Percentiles rank a stretch among this genome's conserved stretches.
phyloP scores from a whole-genome alignment of 306 rosid species.

The Pachyrhizus erosus region DNA sequence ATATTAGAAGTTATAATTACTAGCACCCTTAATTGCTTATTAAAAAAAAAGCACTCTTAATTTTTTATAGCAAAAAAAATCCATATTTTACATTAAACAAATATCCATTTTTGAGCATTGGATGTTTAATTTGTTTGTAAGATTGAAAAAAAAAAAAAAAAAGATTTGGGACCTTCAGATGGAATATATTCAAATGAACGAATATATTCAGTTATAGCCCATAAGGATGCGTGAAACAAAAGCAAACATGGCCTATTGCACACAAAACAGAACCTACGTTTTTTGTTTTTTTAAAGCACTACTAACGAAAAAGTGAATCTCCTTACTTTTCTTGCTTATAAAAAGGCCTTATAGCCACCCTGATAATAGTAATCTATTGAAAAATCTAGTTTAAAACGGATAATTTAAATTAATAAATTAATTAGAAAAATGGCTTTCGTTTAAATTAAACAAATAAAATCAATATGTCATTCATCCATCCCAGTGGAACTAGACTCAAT shows the following conservation, averaged over 20 bases:
- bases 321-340: background rate
- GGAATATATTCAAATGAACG: background rate
- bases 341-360: background rate
- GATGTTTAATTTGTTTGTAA: background rate
- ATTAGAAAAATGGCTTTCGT: no score
- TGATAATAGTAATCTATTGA: background rate
- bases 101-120: no score
- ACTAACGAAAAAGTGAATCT: background rate
- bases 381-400: background rate
- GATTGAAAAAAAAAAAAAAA: background rate
- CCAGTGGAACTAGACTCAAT: no score
- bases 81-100: no score
- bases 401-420: no score
- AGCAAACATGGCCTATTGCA: background rate
- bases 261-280: background rate
- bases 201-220: background rate
- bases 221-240: conserved; percentile 1
- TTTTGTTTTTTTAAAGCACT: background rate
- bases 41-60: no score
- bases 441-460: background rate
- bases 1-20: no score
- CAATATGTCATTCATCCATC: no score
- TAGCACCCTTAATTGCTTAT: no score
- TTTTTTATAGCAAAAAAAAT: no score
- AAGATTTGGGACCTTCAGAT: background rate